A percentile compares a stretch with the other conserved stretches of the same genome.
Evolutionary conservation across 2,329 filamentous ascomycete species (phyloP).

Genomic region (Orbilia javanica): DNA sequence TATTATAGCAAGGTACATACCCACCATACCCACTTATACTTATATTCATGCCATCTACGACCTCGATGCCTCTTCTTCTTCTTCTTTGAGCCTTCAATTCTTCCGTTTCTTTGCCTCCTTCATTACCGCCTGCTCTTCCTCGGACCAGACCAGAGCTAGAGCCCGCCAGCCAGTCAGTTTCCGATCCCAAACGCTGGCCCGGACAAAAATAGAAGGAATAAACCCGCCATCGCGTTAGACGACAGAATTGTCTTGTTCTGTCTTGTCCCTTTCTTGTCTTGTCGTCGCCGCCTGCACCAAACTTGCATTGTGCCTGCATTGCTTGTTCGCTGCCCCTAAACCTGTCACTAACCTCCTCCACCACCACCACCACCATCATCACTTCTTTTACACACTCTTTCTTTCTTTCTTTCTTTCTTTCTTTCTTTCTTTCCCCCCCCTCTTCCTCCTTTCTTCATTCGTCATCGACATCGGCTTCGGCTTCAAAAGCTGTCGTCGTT

Average conservation of each 20-base stretch:
- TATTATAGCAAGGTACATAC: not conserved
- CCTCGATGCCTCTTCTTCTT: slow-evolving; percentile 16
- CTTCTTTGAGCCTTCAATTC: not conserved
- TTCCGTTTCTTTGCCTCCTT: not conserved
- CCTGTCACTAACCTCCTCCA: not conserved
- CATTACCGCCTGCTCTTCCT: not conserved
- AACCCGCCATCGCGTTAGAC: slow-evolving; percentile 46
- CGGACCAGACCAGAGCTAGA: not conserved
- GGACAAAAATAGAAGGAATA: slow-evolving; percentile 49
- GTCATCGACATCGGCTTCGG: not conserved
- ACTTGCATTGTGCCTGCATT: slow-evolving; percentile 33
- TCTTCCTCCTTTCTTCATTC: not conserved
- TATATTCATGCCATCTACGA: slow-evolving; percentile 13
- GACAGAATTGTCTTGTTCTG: slow-evolving; percentile 10
- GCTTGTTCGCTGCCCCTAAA: slow-evolving; percentile 17
- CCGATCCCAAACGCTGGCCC: slow-evolving; percentile 46
- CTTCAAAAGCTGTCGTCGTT: not conserved
- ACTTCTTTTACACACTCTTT: not conserved
- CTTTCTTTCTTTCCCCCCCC: not conserved
- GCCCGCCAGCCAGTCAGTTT: slow-evolving; percentile 20
- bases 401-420: not conserved
- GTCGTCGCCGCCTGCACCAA: not conserved
- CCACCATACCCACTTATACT: not conserved
- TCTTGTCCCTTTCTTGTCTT: not conserved
- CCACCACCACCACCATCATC: not conserved